These are phyloP conservation scores for Termitomyces sp. DNA, from an alignment of 768 basidiomycete species.

Conservation along the genomic window DNA sequence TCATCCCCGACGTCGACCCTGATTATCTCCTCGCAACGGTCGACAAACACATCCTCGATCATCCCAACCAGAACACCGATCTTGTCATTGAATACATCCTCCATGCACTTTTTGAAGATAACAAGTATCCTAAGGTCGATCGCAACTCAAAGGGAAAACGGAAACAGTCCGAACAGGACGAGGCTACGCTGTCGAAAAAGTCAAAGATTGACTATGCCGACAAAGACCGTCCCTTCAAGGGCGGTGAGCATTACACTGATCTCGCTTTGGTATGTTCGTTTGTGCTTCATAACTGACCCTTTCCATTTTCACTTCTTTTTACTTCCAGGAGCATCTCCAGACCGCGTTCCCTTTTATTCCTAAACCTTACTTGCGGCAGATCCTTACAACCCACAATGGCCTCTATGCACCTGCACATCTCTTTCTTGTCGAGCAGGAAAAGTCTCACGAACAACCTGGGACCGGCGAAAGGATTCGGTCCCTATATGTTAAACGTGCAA, in stretches of 20 bases:
- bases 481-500: slow-evolving; percentile 32
- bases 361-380: slow-evolving; percentile 44
- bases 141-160: slow-evolving; percentile 28
- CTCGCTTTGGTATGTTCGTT: slow-evolving; percentile 44
- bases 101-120: slow-evolving; percentile 57
- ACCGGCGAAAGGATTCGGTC: slow-evolving; percentile 16
- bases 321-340: slow-evolving; percentile 43
- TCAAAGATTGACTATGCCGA: slow-evolving; percentile 49
- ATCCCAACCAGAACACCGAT: slow-evolving; percentile 16
- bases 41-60: slow-evolving; percentile 30
- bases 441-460: slow-evolving; percentile 16
- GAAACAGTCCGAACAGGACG: slow-evolving; percentile 27
- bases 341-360: slow-evolving; percentile 55
- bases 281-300: neutral
- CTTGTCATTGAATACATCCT: slow-evolving; percentile 49
- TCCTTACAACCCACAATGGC: slow-evolving; percentile 27
- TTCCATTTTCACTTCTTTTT: neutral
- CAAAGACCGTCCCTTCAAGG: slow-evolving; percentile 35
- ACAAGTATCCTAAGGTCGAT: slow-evolving; percentile 49
- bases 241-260: slow-evolving; percentile 41
- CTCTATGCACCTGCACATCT: slow-evolving; percentile 70
- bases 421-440: slow-evolving; percentile 32
- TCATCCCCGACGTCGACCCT: slow-evolving; percentile 66
- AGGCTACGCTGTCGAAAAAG: slow-evolving; percentile 24
- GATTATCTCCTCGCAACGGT: slow-evolving; percentile 47